A percentile compares a stretch with the other conserved stretches of the same genome.
Conservation (phyloP, 2,329 filamentous ascomycete species). For the Aspergillus pseudotamarii region DNA sequence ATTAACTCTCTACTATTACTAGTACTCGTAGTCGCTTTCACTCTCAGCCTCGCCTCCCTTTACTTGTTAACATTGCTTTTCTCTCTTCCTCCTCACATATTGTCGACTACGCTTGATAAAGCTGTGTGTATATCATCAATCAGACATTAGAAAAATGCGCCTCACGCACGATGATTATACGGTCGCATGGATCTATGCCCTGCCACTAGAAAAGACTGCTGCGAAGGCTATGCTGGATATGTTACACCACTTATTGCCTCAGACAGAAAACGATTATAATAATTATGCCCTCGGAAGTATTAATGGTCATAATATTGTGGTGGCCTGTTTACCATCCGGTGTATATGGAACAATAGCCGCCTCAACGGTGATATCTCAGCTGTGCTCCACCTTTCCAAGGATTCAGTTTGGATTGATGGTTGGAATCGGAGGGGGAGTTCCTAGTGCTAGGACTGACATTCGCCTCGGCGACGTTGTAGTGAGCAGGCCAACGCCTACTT, state of each 20-base stretch:
- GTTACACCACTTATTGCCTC: conserved; percentile 18
- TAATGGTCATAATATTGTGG: conserved; percentile 26
- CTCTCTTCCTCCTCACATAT: neutral
- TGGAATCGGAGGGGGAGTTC: conserved; percentile 31
- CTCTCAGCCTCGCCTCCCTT: neutral
- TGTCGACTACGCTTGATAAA: neutral
- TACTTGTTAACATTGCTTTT: neutral
- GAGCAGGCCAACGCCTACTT: too few species aligned
- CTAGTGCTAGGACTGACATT: neutral
- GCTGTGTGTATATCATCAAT: neutral
- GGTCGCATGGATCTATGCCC: conserved; percentile 17
- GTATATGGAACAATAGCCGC: conserved; percentile 26
- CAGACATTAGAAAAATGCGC: neutral
- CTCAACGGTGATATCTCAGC: conserved; percentile 4
- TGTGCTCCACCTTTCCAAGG: conserved; percentile 26
- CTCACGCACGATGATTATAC: conserved; percentile 24
- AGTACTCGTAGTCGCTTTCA: neutral
- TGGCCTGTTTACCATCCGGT: conserved; percentile 25
- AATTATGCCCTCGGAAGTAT: conserved; percentile 27
- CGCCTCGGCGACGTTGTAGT: neutral
- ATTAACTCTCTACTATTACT: neutral
- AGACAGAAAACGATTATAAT: conserved; percentile 22
- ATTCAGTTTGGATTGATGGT: conserved; percentile 31
- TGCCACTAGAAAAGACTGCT: conserved; percentile 28
- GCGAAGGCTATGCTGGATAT: conserved; percentile 33